Percentiles rank a stretch among this genome's conserved stretches.
phyloP scores from a whole-genome alignment of 345 rosid genomes.

The Aquilaria sinensis region DNA sequence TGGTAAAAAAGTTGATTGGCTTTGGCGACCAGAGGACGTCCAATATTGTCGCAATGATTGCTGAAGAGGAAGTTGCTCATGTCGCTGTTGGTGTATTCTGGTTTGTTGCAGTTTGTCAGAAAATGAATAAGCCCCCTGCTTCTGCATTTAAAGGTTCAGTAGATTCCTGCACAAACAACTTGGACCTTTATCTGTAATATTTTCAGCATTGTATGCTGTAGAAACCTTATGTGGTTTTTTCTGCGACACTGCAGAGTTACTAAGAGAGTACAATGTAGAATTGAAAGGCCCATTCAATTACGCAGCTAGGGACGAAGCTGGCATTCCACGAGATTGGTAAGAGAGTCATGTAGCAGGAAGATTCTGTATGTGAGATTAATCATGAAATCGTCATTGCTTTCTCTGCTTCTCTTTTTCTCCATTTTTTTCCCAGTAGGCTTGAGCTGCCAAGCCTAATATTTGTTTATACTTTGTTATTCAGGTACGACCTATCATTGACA shows the following conservation, averaged over 20 bases:
- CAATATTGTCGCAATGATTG: slow-evolving; percentile 61
- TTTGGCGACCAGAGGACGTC: slow-evolving; percentile 84
- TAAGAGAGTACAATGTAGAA: slow-evolving; percentile 72
- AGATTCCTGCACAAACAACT: background rate
- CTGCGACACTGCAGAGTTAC: slow-evolving; percentile 39
- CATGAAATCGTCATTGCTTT: slow-evolving; percentile 1
- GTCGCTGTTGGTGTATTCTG: slow-evolving; percentile 90
- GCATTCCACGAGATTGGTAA: slow-evolving; percentile 90
- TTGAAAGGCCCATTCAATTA: slow-evolving; percentile 92
- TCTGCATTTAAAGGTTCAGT: slow-evolving; percentile 74
- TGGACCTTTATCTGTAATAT: background rate
- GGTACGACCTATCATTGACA: slow-evolving; percentile 57
- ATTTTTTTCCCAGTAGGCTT: background rate
- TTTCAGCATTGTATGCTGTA: background rate
- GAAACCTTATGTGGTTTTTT: slow-evolving; percentile 13
- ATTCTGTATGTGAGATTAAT: background rate
- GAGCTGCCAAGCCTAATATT: background rate
- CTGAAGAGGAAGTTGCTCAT: slow-evolving; percentile 93
- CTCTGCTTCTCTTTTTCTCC: background rate
- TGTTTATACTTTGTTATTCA: slow-evolving; percentile 12
- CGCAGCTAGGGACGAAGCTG: slow-evolving; percentile 82
- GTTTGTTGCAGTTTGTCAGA: slow-evolving; percentile 70
- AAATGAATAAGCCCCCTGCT: slow-evolving; percentile 59
- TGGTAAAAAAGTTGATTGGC: slow-evolving; percentile 72
- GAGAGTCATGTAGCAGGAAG: slow-evolving; percentile 6